Conservation (phyloP, 495 filamentous ascomycete genomes). For the Aspergillus steynii region DNA sequence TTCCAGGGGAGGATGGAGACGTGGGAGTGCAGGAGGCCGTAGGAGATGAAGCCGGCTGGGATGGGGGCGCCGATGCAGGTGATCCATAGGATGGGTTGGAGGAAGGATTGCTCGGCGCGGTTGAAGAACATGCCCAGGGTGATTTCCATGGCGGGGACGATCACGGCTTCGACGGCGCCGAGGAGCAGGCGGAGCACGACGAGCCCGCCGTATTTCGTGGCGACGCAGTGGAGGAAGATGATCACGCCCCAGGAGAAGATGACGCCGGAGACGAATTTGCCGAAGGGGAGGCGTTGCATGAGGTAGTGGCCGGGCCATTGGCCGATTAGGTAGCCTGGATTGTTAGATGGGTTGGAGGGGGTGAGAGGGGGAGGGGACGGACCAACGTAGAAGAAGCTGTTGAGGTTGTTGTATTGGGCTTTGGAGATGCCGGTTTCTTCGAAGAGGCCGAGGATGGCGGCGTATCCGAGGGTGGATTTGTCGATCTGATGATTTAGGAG, state of each 20-base stretch:
- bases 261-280: slow-evolving; percentile 21
- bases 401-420: slow-evolving; percentile 25
- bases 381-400: slow-evolving; percentile 29
- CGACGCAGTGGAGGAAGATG: slow-evolving; percentile 24
- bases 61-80: slow-evolving; percentile 21
- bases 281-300: slow-evolving; percentile 26
- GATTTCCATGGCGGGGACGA: slow-evolving; percentile 29
- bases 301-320: slow-evolving; percentile 28
- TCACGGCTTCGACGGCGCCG: slow-evolving; percentile 20
- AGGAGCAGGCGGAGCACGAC: slow-evolving; percentile 25
- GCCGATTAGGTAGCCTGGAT: slow-evolving; percentile 17
- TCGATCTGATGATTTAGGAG: slow-evolving; percentile 16
- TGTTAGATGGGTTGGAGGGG: background rate
- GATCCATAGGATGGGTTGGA: slow-evolving; percentile 28
- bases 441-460: slow-evolving; percentile 27
- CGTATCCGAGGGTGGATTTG: slow-evolving; percentile 25
- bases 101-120: slow-evolving; percentile 21
- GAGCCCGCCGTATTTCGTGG: slow-evolving; percentile 21
- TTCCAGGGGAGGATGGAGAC: slow-evolving; percentile 27
- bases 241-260: slow-evolving; percentile 24
- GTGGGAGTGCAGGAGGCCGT: slow-evolving; percentile 23
- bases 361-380: too few relatives aligned
- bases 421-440: slow-evolving; percentile 22
- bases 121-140: slow-evolving; percentile 32
- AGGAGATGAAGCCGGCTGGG: slow-evolving; percentile 26